Percentiles rank a stretch among this genome's conserved stretches.
Evolutionary conservation across 768 basidiomycete genomes (phyloP).

Genomic region (Trametes villosa): DNA sequence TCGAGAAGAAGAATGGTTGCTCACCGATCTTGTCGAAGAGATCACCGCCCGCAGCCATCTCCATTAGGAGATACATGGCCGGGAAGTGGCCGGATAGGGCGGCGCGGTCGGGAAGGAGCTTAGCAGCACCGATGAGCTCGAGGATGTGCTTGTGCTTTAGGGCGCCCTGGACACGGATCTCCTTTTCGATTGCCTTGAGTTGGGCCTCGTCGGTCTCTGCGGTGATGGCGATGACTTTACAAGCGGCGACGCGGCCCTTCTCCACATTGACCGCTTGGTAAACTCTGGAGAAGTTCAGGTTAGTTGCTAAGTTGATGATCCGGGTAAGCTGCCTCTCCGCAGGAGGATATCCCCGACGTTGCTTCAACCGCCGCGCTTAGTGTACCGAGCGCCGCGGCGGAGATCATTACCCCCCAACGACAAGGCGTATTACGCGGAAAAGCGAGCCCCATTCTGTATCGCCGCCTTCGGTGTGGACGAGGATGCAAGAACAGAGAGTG

Average conservation of each 20-base stretch:
- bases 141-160: conserved; percentile 83
- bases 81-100: conserved; percentile 55
- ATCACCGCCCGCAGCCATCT: conserved; percentile 92
- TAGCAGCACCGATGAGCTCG: conserved; percentile 78
- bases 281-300: conserved; percentile 55
- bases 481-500: background rate
- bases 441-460: too few relatives aligned
- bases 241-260: conserved; percentile 76
- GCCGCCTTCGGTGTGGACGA: too few relatives aligned
- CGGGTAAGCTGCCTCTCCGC: too few relatives aligned
- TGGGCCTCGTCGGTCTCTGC: conserved; percentile 65
- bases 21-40: conserved; percentile 98
- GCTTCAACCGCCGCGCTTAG: too few relatives aligned
- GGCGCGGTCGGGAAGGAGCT: conserved; percentile 40
- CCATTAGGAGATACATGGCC: conserved; percentile 91
- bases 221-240: conserved; percentile 78
- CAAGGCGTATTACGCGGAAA: too few relatives aligned
- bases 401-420: too few relatives aligned
- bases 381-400: too few relatives aligned
- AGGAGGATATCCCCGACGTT: too few relatives aligned
- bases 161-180: conserved; percentile 85
- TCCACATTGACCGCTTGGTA: conserved; percentile 78
- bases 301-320: too few relatives aligned
- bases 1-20: background rate
- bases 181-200: conserved; percentile 85